Percentiles rank a stretch among this genome's conserved stretches.
phyloP scores from a whole-genome alignment of 140 eudicot species.

The Cichorium intybus region DNA sequence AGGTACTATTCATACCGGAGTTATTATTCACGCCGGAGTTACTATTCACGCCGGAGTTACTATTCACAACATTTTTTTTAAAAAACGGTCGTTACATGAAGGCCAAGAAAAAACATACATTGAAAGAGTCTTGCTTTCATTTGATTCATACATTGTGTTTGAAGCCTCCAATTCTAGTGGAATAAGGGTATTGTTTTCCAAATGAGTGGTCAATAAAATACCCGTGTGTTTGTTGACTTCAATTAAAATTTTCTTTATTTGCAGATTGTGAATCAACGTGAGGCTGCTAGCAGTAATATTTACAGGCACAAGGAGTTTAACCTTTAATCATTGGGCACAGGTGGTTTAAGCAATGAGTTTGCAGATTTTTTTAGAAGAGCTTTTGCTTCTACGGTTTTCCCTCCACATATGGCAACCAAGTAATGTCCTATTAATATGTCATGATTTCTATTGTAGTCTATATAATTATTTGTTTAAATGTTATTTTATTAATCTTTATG shows the following conservation, averaged over 20 bases:
- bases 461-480: not conserved
- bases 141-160: slow-evolving; percentile 82
- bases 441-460: not conserved
- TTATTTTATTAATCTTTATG: slow-evolving; percentile 1
- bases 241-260: slow-evolving; percentile 5
- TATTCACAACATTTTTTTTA: too few species aligned
- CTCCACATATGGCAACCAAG: slow-evolving; percentile 94
- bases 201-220: slow-evolving; percentile 6
- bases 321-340: slow-evolving; percentile 77
- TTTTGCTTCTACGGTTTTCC: slow-evolving; percentile 97
- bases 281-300: slow-evolving; percentile 89
- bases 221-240: not conserved
- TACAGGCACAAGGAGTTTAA: slow-evolving; percentile 95
- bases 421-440: slow-evolving; percentile 30
- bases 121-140: slow-evolving; percentile 82
- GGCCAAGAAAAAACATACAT: slow-evolving; percentile 59
- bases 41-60: too few species aligned
- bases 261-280: slow-evolving; percentile 90
- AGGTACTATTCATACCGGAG: too few species aligned
- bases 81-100: too few species aligned
- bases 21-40: too few species aligned
- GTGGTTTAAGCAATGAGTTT: slow-evolving; percentile 89
- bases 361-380: slow-evolving; percentile 98
- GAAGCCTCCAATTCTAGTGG: slow-evolving; percentile 85
- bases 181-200: slow-evolving; percentile 52